Base-by-base conservation (phyloP, 202 grass and related monocot species). In the Setaria viridis region DNA sequence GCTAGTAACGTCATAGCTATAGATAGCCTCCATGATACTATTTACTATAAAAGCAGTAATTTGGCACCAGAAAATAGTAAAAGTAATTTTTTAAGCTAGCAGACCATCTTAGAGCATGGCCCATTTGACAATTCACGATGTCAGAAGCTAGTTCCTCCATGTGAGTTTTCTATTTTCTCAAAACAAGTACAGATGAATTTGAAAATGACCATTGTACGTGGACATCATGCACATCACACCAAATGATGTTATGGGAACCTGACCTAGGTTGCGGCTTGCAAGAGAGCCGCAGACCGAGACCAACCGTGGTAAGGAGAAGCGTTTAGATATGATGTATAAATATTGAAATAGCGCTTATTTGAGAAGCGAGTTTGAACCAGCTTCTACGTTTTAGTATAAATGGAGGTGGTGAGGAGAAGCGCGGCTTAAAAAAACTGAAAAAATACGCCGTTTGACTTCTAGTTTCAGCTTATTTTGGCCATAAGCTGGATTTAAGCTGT, bases 161-260 rank as follows among this genome's bases (percentile, higher is more conserved):
- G n/a, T 60, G 9, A 60, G 57, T 11, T 60, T 59, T 29, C 57
- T 20, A 11, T 9, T 25, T 58, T 58, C 55, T 9, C 55, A 46
- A n/a, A 13, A 49, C 20, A 74, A 17, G 7, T 9, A 53, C 4
- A 55, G 33, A 43, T 43, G 6, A 51, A 21, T 30, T 82, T 32
- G 30, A 17, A 15, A 0, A 82, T 11, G 2, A 42, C 6, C 3
- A 42, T 82, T 62, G 67, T 79, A 62, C 9, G 19, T 73, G 58
- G 67, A 84, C 19, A 79, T 9, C 57, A 25, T 60, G 57, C 80
- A 79, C 48, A 83, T 79, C 72, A 32, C 75, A 80, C 48, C 35
- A 16, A 8, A 29, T 78, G 9, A 41, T 35, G 19, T n/a, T 88
- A 80, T 6, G 39, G 17, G 11, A 75, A 81, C 60, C 17, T 68